These are phyloP conservation scores for Fusarium burgessii DNA, from an alignment of 2,329 filamentous ascomycete genomes.

Conservation along the genomic window DNA sequence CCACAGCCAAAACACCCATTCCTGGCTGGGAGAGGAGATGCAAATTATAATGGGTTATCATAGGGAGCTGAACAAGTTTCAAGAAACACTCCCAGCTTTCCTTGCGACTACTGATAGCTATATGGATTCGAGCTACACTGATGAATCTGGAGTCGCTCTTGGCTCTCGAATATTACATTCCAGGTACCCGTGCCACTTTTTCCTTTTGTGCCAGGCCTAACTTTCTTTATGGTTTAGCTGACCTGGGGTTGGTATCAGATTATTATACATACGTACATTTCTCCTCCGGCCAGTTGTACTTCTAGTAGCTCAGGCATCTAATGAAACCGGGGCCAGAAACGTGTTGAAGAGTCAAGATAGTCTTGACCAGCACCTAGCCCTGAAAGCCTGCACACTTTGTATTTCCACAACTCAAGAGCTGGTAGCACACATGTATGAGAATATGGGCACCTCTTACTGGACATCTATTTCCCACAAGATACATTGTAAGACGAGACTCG, in stretches of 20 bases:
- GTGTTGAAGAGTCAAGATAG: background rate
- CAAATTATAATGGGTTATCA: background rate
- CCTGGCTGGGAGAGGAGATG: background rate
- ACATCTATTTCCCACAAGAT: background rate
- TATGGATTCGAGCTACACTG: fast-evolving
- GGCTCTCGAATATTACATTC: background rate
- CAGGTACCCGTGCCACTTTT: background rate
- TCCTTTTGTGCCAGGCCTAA: background rate
- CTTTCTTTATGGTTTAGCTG: background rate
- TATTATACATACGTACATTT: background rate
- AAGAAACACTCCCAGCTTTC: background rate
- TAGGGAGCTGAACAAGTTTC: background rate
- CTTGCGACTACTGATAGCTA: background rate
- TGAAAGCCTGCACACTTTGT: background rate
- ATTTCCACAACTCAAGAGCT: background rate
- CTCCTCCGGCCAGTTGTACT: background rate
- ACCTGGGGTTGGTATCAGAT: background rate
- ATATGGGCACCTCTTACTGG: background rate
- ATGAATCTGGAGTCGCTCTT: background rate
- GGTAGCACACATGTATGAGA: background rate
- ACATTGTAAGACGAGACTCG: background rate
- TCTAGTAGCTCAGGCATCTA: background rate
- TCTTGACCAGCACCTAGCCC: background rate
- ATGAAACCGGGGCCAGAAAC: background rate
- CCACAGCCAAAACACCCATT: background rate